A percentile compares a stretch with the other conserved stretches of the same genome.
These are phyloP conservation scores for Hypoxylon sp. DNA, from an alignment of 2,329 filamentous ascomycete species.

Conservation along the genomic window DNA sequence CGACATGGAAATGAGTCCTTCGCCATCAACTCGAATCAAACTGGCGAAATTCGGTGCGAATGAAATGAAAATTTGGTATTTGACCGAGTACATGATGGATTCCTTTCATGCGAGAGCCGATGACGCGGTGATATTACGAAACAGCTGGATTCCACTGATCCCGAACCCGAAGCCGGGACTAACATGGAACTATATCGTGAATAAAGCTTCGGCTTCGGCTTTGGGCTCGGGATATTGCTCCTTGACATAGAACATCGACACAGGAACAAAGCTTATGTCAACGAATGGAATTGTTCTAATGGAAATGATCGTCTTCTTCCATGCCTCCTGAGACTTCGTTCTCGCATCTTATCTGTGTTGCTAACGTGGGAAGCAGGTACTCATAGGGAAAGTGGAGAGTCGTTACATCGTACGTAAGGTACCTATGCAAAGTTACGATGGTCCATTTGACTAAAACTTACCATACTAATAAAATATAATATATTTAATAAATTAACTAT, in stretches of 20 bases:
- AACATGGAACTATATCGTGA: background rate
- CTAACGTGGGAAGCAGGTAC: no score
- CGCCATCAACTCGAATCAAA: background rate
- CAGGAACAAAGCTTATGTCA: background rate
- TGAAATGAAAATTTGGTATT: conserved; percentile 1
- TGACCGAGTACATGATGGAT: background rate
- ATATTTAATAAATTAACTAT: no score
- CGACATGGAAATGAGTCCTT: conserved; percentile 10
- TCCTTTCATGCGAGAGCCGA: conserved; percentile 4
- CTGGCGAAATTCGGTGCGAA: conserved; percentile 1
- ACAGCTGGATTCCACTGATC: background rate
- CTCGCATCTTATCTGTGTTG: no score
- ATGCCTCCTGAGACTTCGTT: no score
- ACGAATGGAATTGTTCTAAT: background rate
- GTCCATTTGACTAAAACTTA: no score
- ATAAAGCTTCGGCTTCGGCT: background rate
- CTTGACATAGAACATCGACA: no score
- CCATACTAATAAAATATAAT: no score
- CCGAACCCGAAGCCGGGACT: background rate
- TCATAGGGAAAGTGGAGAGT: no score
- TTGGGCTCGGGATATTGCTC: background rate
- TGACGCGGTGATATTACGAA: conserved; percentile 24
- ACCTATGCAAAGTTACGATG: no score
- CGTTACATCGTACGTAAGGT: no score
- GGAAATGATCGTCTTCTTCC: no score